These are phyloP conservation scores for Calonectria pauciramosa DNA, from an alignment of 2,329 filamentous ascomycete genomes.

Conservation along the genomic window DNA sequence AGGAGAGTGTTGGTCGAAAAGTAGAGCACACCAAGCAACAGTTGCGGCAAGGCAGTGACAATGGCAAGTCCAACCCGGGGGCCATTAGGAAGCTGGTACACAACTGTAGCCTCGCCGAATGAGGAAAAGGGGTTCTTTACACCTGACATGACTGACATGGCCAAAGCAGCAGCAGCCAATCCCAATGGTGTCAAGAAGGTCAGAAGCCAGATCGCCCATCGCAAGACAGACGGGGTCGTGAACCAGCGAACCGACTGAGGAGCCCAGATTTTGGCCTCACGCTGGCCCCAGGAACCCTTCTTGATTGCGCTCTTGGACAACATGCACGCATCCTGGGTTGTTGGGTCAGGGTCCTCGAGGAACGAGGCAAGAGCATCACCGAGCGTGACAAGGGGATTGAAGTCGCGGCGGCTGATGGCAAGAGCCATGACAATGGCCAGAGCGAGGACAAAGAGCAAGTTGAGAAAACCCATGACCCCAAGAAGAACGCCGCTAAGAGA, in stretches of 20 bases:
- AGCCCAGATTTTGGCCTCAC: conserved; percentile 59
- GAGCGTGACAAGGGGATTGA: conserved; percentile 62
- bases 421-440: conserved; percentile 58
- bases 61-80: conserved; percentile 50
- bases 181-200: conserved; percentile 56
- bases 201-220: conserved; percentile 58
- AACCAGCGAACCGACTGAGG: conserved; percentile 60
- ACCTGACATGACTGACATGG: conserved; percentile 49
- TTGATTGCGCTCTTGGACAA: conserved; percentile 62
- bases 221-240: conserved; percentile 55
- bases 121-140: conserved; percentile 49
- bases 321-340: conserved; percentile 60
- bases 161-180: conserved; percentile 57
- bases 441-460: conserved; percentile 58
- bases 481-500: conserved; percentile 58
- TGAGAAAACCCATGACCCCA: conserved; percentile 53
- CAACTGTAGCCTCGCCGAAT: conserved; percentile 55
- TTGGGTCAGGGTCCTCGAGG: conserved; percentile 59
- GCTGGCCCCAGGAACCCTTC: conserved; percentile 58
- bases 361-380: conserved; percentile 67
- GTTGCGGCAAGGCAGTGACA: conserved; percentile 62
- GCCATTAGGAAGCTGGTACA: conserved; percentile 49
- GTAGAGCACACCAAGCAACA: conserved; percentile 63
- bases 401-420: conserved; percentile 50
- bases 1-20: conserved; percentile 62